Evolutionary conservation across 768 basidiomycete genomes (phyloP).

Genomic region (Kwoniella dendrophila): DNA sequence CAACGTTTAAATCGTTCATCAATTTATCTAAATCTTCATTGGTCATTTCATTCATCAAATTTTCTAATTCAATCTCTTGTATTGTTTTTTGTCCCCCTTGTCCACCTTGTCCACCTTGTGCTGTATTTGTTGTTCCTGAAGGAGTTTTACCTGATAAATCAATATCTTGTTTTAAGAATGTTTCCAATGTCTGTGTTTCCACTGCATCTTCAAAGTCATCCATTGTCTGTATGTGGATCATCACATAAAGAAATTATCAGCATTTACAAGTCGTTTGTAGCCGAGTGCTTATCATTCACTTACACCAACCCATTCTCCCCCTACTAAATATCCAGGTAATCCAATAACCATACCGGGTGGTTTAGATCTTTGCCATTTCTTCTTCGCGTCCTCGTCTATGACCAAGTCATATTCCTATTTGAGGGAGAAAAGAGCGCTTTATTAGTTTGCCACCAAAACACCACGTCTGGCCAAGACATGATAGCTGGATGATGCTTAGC

Average conservation of each 20-base stretch:
- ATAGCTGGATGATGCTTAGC: not conserved
- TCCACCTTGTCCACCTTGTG: not conserved
- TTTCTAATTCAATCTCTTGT: slow-evolving; percentile 42
- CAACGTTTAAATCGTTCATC: slow-evolving; percentile 30
- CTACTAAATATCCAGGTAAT: slow-evolving; percentile 50
- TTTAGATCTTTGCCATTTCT: slow-evolving; percentile 49
- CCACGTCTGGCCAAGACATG: not conserved
- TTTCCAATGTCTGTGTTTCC: slow-evolving; percentile 36
- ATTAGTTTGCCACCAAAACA: too few relatives aligned
- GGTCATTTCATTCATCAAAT: slow-evolving; percentile 47
- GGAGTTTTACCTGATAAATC: slow-evolving; percentile 25
- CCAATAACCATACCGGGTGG: slow-evolving; percentile 43
- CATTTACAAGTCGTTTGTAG: too few relatives aligned
- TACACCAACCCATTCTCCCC: slow-evolving; percentile 52
- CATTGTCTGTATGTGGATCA: slow-evolving; percentile 52
- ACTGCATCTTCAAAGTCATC: slow-evolving; percentile 53
- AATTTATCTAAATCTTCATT: slow-evolving; percentile 40
- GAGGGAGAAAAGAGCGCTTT: too few relatives aligned
- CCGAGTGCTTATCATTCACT: slow-evolving; percentile 20
- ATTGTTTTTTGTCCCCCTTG: slow-evolving; percentile 12
- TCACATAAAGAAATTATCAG: not conserved
- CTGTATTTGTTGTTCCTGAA: not conserved
- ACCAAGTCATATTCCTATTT: slow-evolving; percentile 46
- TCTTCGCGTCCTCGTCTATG: slow-evolving; percentile 48
- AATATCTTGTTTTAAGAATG: slow-evolving; percentile 45